phyloP scores from a whole-genome alignment of 192 early-diverging fungal genomes.

The Coemansia brasiliensis region DNA sequence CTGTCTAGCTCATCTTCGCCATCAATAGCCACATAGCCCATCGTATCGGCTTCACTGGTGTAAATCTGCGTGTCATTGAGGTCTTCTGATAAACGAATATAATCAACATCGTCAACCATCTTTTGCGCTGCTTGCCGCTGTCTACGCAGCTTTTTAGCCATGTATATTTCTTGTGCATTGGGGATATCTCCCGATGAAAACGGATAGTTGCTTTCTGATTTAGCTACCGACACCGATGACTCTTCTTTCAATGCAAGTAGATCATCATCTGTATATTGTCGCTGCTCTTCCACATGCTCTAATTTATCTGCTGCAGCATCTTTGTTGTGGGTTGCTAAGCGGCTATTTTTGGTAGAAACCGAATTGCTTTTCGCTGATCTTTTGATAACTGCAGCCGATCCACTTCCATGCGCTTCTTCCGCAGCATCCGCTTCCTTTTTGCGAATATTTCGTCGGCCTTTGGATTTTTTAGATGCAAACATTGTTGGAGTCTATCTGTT shows the following conservation, averaged over 20 bases:
- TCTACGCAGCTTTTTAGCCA: slow-evolving; percentile 46
- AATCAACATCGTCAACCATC: slow-evolving; percentile 24
- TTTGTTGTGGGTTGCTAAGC: neutral
- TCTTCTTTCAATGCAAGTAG: slow-evolving; percentile 16
- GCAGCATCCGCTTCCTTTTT: slow-evolving; percentile 17
- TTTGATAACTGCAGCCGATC: slow-evolving; percentile 30
- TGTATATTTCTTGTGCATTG: slow-evolving; percentile 39
- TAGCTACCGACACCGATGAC: neutral
- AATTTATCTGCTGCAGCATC: neutral
- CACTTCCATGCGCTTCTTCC: slow-evolving; percentile 10
- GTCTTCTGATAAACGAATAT: slow-evolving; percentile 26
- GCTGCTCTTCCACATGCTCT: neutral
- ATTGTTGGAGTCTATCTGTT: slow-evolving; percentile 7
- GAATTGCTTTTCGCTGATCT: slow-evolving; percentile 13
- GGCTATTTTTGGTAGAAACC: slow-evolving; percentile 2
- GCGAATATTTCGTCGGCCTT: slow-evolving; percentile 40
- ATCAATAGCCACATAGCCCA: slow-evolving; percentile 14
- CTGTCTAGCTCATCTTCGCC: slow-evolving; percentile 40
- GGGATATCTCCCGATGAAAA: slow-evolving; percentile 41
- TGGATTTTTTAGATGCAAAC: slow-evolving; percentile 47
- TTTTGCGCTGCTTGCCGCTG: slow-evolving; percentile 33
- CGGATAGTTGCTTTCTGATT: slow-evolving; percentile 18
- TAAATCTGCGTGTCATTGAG: neutral
- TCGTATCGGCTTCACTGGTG: neutral
- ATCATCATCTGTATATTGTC: slow-evolving; percentile 18